Percentiles rank a stretch among this genome's conserved stretches.
phyloP scores from a whole-genome alignment of 371 early-diverging fungal species.

The Gilbertella persicaria region DNA sequence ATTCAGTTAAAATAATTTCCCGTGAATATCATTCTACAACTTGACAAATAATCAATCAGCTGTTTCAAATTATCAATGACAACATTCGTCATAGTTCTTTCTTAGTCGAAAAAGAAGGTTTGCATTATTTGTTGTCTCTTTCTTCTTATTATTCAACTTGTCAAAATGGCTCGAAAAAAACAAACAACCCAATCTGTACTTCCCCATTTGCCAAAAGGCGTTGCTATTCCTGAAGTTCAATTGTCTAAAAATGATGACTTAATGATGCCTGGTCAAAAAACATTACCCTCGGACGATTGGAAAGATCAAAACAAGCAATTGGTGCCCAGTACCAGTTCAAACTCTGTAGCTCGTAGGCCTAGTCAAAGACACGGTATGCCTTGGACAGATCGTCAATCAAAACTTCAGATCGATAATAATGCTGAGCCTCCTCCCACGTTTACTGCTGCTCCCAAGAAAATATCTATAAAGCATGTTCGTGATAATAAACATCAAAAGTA shows the following conservation, averaged over 20 bases:
- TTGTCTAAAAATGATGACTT: conserved; percentile 3
- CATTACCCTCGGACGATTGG: conserved; percentile 15
- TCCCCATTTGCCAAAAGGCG: conserved; percentile 44
- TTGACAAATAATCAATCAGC: conserved; percentile 1
- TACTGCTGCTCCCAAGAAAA: conserved; percentile 23
- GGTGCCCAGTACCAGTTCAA: conserved; percentile 5
- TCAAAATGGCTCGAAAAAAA: conserved; percentile 11
- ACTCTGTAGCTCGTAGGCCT: not conserved
- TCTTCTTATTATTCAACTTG: conserved; percentile 3
- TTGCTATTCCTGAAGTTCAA: conserved; percentile 24
- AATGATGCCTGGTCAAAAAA: conserved; percentile 27
- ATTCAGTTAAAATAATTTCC: conserved; percentile 1
- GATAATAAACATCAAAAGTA: conserved; percentile 30
- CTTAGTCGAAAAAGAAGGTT: no score
- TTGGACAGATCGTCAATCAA: conserved; percentile 24
- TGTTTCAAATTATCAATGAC: conserved; percentile 4
- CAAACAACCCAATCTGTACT: conserved; percentile 20
- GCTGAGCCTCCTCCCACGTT: conserved; percentile 41
- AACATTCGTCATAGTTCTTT: no score
- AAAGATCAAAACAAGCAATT: conserved; percentile 7
- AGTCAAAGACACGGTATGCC: conserved; percentile 20
- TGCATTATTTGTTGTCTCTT: conserved; percentile 2
- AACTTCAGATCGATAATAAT: conserved; percentile 15
- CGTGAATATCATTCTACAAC: conserved; percentile 2
- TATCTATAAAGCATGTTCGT: conserved; percentile 13